Percentiles rank a stretch among this genome's conserved stretches.
Conservation (phyloP, 2,329 filamentous ascomycete genomes). For the Xylariaceae sp. region DNA sequence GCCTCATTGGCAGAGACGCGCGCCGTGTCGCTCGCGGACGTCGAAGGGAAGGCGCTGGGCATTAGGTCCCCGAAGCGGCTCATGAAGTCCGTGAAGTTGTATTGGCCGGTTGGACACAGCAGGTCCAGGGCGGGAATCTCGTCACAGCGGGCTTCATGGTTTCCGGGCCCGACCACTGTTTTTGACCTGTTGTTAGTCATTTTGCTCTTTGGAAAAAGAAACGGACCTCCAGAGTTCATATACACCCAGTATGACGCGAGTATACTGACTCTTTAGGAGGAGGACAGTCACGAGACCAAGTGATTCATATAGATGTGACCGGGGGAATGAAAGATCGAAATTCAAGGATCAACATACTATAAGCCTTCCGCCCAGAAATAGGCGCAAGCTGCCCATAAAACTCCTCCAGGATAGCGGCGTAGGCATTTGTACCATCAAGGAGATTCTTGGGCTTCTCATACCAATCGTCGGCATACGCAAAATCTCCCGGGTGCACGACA, state of each 20-base stretch:
- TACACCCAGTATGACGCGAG: no score
- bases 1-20: constrained; percentile 44
- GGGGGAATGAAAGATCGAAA: no score
- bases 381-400: constrained; percentile 55
- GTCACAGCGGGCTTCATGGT: constrained; percentile 55
- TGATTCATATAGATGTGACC: no score
- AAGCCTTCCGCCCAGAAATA: constrained; percentile 50
- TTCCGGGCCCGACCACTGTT: constrained; percentile 54
- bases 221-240: no score
- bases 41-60: constrained; percentile 48
- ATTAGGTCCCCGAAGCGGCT: constrained; percentile 51
- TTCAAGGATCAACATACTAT: no score
- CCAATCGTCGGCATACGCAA: constrained; percentile 59
- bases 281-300: no score
- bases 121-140: constrained; percentile 36
- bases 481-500: constrained; percentile 50
- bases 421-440: constrained; percentile 47
- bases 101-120: constrained; percentile 49
- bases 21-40: constrained; percentile 40
- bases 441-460: constrained; percentile 42
- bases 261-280: no score
- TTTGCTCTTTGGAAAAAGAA: no score
- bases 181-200: no score
- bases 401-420: constrained; percentile 52
- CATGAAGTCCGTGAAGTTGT: constrained; percentile 59